Conservation (phyloP, 495 filamentous ascomycete species). For the Xylaria venustula region DNA sequence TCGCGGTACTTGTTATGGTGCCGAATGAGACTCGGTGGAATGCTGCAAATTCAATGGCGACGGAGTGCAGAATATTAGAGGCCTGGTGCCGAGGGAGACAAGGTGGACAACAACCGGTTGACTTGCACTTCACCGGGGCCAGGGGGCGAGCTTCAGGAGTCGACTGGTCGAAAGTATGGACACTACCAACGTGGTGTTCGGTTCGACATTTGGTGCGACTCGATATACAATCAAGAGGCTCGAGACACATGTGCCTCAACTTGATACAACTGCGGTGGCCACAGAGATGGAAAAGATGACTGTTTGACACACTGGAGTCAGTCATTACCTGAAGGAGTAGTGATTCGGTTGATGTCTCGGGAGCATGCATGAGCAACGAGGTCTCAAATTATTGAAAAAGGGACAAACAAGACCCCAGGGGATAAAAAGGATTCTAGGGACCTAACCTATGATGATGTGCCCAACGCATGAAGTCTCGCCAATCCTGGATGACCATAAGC, state of each 20-base stretch:
- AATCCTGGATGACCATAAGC: slow-evolving; percentile 6
- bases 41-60: not conserved
- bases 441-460: slow-evolving; percentile 2
- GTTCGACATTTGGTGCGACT: slow-evolving; percentile 1
- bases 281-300: slow-evolving; percentile 2
- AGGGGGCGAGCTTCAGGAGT: not conserved
- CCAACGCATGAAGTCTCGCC: slow-evolving; percentile 11
- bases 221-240: not conserved
- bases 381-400: too few species aligned
- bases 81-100: not conserved
- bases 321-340: too few species aligned
- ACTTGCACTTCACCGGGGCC: not conserved
- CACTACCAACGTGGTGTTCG: too few species aligned
- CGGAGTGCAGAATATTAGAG: not conserved
- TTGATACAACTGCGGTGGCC: slow-evolving; percentile 6
- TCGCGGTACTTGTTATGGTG: not conserved
- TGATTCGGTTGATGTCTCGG: too few species aligned
- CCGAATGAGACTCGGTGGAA: slow-evolving; percentile 6
- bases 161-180: not conserved
- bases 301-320: too few species aligned
- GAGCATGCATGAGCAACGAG: too few species aligned
- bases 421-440: too few species aligned
- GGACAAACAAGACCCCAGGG: too few species aligned
- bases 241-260: slow-evolving; percentile 8
- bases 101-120: not conserved